Conservation (phyloP, 225 moss, liverwort and hornwort species). For the Pseudisothecium myosuroides region DNA sequence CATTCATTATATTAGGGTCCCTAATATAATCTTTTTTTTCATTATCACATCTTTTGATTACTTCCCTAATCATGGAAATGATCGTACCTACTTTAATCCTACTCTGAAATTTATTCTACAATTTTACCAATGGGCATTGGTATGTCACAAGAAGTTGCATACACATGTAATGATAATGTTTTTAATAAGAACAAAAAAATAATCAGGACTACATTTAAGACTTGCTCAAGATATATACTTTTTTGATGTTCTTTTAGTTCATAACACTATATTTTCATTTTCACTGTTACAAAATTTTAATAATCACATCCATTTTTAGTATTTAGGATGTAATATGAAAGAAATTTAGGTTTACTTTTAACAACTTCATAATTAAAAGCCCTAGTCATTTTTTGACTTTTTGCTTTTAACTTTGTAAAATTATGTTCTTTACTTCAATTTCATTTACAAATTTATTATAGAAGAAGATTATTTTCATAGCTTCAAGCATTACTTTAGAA, state of each 20-base stretch:
- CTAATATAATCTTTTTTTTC: background rate
- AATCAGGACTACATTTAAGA: background rate
- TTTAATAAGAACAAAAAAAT: background rate
- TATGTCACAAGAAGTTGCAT: background rate
- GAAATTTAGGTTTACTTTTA: background rate
- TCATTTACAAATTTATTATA: background rate
- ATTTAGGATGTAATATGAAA: background rate
- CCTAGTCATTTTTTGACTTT: background rate
- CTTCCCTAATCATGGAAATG: fast-evolving
- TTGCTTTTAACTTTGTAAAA: background rate
- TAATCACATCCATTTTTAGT: background rate
- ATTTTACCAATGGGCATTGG: background rate
- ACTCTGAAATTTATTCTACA: background rate
- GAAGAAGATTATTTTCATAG: background rate
- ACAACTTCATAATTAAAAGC: background rate
- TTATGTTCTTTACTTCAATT: background rate
- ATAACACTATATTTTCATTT: background rate
- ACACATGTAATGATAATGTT: fast-evolving
- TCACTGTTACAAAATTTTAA: background rate
- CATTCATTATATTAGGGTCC: no score
- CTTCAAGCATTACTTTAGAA: background rate
- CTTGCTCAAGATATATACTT: background rate
- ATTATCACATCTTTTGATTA: background rate
- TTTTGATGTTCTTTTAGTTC: background rate
- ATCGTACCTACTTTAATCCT: background rate